A percentile compares a stretch with the other conserved stretches of the same genome.
Conservation (phyloP, 2,329 filamentous ascomycete genomes). For the Ascochyta clinopodiicola region DNA sequence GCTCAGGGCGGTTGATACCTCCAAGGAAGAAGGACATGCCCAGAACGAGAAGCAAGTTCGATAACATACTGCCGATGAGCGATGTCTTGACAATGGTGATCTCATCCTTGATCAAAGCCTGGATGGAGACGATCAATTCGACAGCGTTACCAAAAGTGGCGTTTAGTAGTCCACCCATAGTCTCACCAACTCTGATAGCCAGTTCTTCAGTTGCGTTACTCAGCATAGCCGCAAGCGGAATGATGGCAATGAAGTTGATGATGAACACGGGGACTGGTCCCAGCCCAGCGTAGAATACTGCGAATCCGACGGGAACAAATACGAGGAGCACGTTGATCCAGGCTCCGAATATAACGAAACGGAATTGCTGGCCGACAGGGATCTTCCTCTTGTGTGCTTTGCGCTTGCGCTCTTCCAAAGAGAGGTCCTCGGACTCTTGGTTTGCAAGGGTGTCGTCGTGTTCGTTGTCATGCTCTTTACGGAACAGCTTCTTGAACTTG, state of each 20-base stretch:
- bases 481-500: conserved; percentile 43
- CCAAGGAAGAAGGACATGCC: conserved; percentile 94
- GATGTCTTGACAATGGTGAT: conserved; percentile 91
- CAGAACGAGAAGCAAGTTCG: conserved; percentile 86
- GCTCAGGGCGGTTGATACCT: conserved; percentile 77
- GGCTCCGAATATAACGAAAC: conserved; percentile 77
- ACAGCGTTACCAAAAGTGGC: conserved; percentile 92
- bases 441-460: conserved; percentile 24
- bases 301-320: conserved; percentile 78
- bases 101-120: conserved; percentile 76
- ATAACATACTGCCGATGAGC: conserved; percentile 88
- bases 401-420: conserved; percentile 41
- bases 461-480: conserved; percentile 31
- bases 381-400: conserved; percentile 44
- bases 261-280: conserved; percentile 66
- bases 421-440: conserved; percentile 32
- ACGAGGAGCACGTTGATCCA: conserved; percentile 87
- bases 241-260: conserved; percentile 92
- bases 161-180: conserved; percentile 85
- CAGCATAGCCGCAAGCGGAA: conserved; percentile 85
- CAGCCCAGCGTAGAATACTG: conserved; percentile 66
- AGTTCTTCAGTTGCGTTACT: conserved; percentile 92
- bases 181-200: conserved; percentile 77
- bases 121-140: conserved; percentile 86
- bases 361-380: conserved; percentile 62